A percentile compares a stretch with the other conserved stretches of the same genome.
phyloP scores from a whole-genome alignment of 805 yeast genomes.

The Saccharomycopsis sp. region DNA sequence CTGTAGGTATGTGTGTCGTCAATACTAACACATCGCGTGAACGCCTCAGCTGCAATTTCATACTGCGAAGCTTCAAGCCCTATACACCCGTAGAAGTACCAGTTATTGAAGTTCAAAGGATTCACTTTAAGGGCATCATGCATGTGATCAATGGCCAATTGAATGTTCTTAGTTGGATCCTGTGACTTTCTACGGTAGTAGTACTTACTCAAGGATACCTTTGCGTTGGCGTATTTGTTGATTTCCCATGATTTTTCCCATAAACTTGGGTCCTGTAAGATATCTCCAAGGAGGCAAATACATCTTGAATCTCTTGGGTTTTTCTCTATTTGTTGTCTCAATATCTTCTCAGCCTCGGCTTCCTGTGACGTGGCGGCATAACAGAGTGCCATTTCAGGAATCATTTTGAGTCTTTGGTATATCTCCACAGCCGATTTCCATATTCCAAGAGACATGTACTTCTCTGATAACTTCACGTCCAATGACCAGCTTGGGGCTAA shows the following conservation, averaged over 20 bases:
- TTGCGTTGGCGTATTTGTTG: conserved; percentile 79
- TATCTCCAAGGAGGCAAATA: conserved; percentile 77
- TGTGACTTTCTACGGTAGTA: conserved; percentile 58
- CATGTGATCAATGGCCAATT: conserved; percentile 61
- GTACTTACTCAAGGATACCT: conserved; percentile 70
- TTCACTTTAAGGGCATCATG: conserved; percentile 66
- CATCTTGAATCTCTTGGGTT: conserved; percentile 80
- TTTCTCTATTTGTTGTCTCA: conserved; percentile 44
- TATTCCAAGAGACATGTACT: conserved; percentile 78
- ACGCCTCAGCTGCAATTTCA: conserved; percentile 83
- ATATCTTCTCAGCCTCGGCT: conserved; percentile 52
- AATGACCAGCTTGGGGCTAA: conserved; percentile 79
- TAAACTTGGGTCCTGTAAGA: conserved; percentile 61
- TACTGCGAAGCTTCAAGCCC: conserved; percentile 69
- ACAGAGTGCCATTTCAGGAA: conserved; percentile 84
- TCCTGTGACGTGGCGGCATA: conserved; percentile 80
- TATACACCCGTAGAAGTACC: conserved; percentile 91
- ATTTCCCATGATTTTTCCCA: conserved; percentile 89
- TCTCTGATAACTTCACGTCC: conserved; percentile 79
- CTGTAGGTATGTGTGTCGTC: conserved; percentile 76
- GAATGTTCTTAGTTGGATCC: conserved; percentile 41
- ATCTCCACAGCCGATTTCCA: conserved; percentile 84
- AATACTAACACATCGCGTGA: conserved; percentile 80
- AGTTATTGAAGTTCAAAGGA: conserved; percentile 71
- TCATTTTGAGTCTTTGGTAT: conserved; percentile 69